Evolutionary conservation across 140 eudicot genomes (phyloP), one percentile per base, ranked within the genome.

Genomic region (Ambrosia hybrid): DNA sequence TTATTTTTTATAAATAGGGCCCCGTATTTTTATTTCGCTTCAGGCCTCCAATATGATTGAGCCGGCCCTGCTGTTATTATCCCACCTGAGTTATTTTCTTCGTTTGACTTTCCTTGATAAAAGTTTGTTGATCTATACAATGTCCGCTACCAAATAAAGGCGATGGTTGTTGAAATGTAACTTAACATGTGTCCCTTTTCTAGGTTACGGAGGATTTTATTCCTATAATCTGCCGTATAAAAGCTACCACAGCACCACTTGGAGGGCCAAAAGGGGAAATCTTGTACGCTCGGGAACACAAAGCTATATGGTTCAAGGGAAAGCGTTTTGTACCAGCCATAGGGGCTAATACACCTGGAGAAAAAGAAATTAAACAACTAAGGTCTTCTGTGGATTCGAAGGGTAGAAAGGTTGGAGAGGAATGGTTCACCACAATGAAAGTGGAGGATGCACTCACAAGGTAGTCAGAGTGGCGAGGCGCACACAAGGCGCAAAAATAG

Each of bases 251-350:
- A 6, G 89, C 97, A 36, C 87, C 99, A 73, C 85, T 82, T 70
- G 96, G 97, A 71, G 94, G 96, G 53, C 90, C 96, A 60, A 93
- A 85, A 57, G 99, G 99, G 43, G 99, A 93, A 85, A 90, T 93
- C 69, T 75, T 84, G 34, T 93, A 90, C 78, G 81, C 96, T 34
- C 91, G 96, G 59, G 99, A 93, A 71, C 99, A 93, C 75, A 89
- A 75, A 81, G 83, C 99, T 66, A 84, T 93, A 57, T 93, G 99
- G 99, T 90, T 93, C 57, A 93, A 93, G 69, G 99, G 97, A 60
- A 93, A 78, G 76, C 93, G 97, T 41, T 93, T 93, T 83, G 76
- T 66, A 13, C 97, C 97, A 38, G 14, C 88, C 68, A 84, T 90
- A 62, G 84, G 94, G 96, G 96, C 87, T 39, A 85, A 86, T 49